phyloP scores from a whole-genome alignment of 768 basidiomycete genomes.

The Hericium alpestre region DNA sequence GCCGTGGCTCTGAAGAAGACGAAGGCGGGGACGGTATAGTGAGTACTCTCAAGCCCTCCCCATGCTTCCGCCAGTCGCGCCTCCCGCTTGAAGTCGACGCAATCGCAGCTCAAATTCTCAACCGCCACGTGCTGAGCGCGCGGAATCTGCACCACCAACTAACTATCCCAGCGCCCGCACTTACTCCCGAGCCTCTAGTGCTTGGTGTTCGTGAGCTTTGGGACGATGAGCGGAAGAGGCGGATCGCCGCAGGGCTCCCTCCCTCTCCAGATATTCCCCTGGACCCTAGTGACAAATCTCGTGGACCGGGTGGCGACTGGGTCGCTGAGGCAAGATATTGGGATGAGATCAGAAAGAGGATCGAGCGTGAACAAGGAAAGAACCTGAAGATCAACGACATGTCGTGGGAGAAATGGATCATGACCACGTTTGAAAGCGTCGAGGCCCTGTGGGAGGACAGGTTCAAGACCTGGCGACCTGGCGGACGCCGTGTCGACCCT shows the following conservation, averaged over 20 bases:
- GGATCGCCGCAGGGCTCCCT: slow-evolving; percentile 52
- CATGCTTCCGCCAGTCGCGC: slow-evolving; percentile 56
- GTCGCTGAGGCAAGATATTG: slow-evolving; percentile 65
- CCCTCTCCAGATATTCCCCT: slow-evolving; percentile 67
- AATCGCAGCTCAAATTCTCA: slow-evolving; percentile 73
- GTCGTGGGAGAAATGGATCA: slow-evolving; percentile 64
- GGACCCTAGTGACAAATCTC: slow-evolving; percentile 53
- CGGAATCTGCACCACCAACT: slow-evolving; percentile 63
- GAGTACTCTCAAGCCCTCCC: slow-evolving; percentile 34
- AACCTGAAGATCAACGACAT: slow-evolving; percentile 17
- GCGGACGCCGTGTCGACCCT: slow-evolving; percentile 3
- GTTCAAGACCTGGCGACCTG: slow-evolving; percentile 49
- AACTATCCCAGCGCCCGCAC: slow-evolving; percentile 41
- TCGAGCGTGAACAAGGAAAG: slow-evolving; percentile 36
- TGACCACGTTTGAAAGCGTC: slow-evolving; percentile 85
- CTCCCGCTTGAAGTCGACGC: slow-evolving; percentile 78
- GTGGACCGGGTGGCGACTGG: slow-evolving; percentile 54
- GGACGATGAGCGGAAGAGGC: slow-evolving; percentile 86
- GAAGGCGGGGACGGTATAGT: slow-evolving; percentile 23
- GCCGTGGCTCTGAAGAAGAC: slow-evolving; percentile 33
- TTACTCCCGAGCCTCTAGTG: slow-evolving; percentile 64
- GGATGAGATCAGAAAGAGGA: slow-evolving; percentile 55
- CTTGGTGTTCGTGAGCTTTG: slow-evolving; percentile 87
- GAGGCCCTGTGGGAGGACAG: slow-evolving; percentile 74
- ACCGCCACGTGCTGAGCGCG: slow-evolving; percentile 54